These are phyloP conservation scores for Cymbopogon flexuosus DNA, from an alignment of 202 grass and related monocot species.

Conservation along the genomic window DNA sequence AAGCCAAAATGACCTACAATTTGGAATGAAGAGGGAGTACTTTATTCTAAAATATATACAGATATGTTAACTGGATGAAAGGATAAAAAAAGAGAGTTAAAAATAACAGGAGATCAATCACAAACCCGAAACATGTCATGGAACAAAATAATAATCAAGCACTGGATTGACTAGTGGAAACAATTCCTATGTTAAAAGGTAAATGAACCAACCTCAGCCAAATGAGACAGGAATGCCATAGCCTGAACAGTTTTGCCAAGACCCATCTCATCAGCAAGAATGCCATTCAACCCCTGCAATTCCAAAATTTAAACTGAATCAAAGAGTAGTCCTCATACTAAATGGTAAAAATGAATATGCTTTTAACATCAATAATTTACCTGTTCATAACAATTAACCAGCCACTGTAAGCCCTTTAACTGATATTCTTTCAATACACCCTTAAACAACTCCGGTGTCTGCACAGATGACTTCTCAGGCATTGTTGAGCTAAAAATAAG, in stretches of 20 bases:
- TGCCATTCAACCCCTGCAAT: conserved; percentile 89
- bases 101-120: not conserved
- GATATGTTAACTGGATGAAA: not conserved
- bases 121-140: not conserved
- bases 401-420: conserved; percentile 95
- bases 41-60: not conserved
- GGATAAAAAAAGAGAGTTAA: not conserved
- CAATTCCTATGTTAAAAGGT: not conserved
- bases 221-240: conserved; percentile 97
- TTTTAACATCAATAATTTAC: conserved; percentile 41
- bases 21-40: not conserved
- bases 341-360: conserved; percentile 3
- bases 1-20: not conserved
- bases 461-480: conserved; percentile 88
- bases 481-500: conserved; percentile 87
- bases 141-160: not conserved
- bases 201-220: conserved; percentile 87
- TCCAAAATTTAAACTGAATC: conserved; percentile 28
- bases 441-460: conserved; percentile 92
- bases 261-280: conserved; percentile 99
- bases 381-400: conserved; percentile 99
- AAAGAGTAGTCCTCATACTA: not conserved
- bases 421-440: conserved; percentile 97
- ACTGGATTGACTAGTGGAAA: not conserved
- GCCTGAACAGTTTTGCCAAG: conserved; percentile 99